Percentiles rank a stretch among this genome's conserved stretches.
Conservation (phyloP, 2,329 filamentous ascomycete genomes). For the Penicillium verrucosum region DNA sequence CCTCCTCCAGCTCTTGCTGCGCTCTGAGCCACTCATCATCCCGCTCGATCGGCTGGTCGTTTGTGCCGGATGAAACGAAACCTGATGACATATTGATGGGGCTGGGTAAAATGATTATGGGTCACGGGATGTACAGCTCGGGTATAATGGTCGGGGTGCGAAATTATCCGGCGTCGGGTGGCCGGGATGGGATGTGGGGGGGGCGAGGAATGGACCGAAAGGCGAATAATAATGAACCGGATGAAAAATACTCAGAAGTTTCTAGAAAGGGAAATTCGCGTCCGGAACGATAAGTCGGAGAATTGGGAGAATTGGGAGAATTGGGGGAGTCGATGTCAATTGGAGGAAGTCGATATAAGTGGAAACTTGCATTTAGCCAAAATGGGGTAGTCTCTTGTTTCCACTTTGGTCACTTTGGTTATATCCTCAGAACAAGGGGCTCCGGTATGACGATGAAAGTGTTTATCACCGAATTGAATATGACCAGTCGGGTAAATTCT, state of each 20-base stretch:
- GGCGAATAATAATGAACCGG: background rate
- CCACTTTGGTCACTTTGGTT: background rate
- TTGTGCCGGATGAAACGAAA: conserved; percentile 46
- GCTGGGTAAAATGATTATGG: conserved; percentile 6
- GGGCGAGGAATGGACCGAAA: conserved; percentile 3
- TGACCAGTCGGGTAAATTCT: conserved; percentile 5
- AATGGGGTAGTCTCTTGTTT: background rate
- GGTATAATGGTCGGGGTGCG: conserved; percentile 12
- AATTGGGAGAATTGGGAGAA: background rate
- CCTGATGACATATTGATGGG: conserved; percentile 42
- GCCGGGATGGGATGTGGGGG: background rate
- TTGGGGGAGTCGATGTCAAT: background rate
- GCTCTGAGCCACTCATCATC: conserved; percentile 46
- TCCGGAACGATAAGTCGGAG: background rate
- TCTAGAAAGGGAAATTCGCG: background rate
- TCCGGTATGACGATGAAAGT: background rate
- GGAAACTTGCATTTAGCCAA: background rate
- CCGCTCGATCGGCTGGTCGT: conserved; percentile 37
- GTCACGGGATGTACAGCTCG: conserved; percentile 6
- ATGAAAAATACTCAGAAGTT: background rate
- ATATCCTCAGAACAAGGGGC: background rate
- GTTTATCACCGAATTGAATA: background rate
- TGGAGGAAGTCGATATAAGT: background rate
- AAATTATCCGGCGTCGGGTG: conserved; percentile 17
- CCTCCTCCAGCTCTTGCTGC: conserved; percentile 47